Percentiles rank a stretch among this genome's conserved stretches.
phyloP scores from a whole-genome alignment of 106 monocot genomes.

The Cymbidium sinense region DNA sequence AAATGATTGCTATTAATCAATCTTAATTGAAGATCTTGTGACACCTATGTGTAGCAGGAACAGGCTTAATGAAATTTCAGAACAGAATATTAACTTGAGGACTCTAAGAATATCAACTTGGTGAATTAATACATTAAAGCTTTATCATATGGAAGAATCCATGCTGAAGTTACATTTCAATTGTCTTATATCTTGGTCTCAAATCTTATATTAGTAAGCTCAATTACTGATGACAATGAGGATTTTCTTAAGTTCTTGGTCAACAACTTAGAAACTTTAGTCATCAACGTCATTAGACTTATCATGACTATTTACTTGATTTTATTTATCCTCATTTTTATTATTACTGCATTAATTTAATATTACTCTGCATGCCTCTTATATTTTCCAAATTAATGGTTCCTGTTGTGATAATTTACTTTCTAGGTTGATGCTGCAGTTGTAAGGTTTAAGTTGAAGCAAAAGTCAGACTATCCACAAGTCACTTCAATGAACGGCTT shows the following conservation, averaged over 20 bases:
- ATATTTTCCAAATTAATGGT: neutral
- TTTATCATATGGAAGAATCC: neutral
- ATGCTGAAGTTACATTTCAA: neutral
- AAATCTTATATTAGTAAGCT: neutral
- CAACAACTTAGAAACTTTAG: neutral
- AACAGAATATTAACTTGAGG: neutral
- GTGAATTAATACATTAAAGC: neutral
- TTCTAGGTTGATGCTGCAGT: conserved; percentile 90
- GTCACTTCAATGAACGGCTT: conserved; percentile 69
- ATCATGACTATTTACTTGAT: neutral
- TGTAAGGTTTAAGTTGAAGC: conserved; percentile 72
- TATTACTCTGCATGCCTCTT: neutral
- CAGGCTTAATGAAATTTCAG: neutral
- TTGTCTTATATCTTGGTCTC: neutral
- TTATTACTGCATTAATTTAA: neutral
- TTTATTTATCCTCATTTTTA: neutral
- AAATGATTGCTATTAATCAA: neutral
- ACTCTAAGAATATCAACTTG: neutral
- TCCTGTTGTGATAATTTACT: neutral
- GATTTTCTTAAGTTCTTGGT: neutral
- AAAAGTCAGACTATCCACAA: conserved; percentile 41
- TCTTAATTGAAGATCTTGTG: neutral
- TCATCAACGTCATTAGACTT: neutral
- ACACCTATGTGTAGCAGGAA: neutral
- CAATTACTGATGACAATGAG: neutral